Conservation (phyloP, 495 filamentous ascomycete species). For the Aspergillus diversus region DNA sequence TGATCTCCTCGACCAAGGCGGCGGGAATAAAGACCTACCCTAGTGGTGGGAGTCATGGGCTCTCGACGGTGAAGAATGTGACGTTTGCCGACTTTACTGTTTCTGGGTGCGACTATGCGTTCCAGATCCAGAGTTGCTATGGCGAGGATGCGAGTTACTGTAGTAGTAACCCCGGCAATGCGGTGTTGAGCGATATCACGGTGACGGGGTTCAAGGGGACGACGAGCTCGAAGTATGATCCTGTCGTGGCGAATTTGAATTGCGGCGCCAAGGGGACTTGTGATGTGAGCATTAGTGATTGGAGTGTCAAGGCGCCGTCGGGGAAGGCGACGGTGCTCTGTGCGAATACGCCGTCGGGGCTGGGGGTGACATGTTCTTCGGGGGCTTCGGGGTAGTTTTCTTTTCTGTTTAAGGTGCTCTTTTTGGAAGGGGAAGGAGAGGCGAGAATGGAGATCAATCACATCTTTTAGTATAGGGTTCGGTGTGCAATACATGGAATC, state of each 20-base stretch:
- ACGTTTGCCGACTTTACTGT: slow-evolving; percentile 44
- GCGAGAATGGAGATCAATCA: too few relatives aligned
- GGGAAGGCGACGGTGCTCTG: slow-evolving; percentile 40
- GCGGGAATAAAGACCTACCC: slow-evolving; percentile 51
- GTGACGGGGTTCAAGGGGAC: slow-evolving; percentile 44
- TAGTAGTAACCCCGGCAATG: slow-evolving; percentile 37
- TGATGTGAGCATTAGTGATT: slow-evolving; percentile 35
- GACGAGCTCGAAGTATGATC: slow-evolving; percentile 44
- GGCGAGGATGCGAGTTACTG: slow-evolving; percentile 46
- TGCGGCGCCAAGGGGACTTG: slow-evolving; percentile 46
- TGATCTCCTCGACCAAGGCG: slow-evolving; percentile 49
- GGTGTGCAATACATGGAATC: too few relatives aligned
- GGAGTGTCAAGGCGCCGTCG: slow-evolving; percentile 36
- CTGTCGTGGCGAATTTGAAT: slow-evolving; percentile 42
- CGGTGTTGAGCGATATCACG: slow-evolving; percentile 37
- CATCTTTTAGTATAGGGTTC: too few relatives aligned
- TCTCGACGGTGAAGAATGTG: slow-evolving; percentile 44
- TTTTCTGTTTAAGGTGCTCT: too few relatives aligned
- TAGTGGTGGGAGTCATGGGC: slow-evolving; percentile 36
- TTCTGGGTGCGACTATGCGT: slow-evolving; percentile 46
- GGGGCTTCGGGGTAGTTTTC: slow-evolving; percentile 36
- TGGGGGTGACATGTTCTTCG: slow-evolving; percentile 42
- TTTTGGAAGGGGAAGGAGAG: too few relatives aligned
- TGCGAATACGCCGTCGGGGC: slow-evolving; percentile 38
- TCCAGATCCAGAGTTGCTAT: slow-evolving; percentile 55